These are phyloP conservation scores for Hymenoscyphus scutula DNA, from an alignment of 2,329 filamentous ascomycete species.

Conservation along the genomic window DNA sequence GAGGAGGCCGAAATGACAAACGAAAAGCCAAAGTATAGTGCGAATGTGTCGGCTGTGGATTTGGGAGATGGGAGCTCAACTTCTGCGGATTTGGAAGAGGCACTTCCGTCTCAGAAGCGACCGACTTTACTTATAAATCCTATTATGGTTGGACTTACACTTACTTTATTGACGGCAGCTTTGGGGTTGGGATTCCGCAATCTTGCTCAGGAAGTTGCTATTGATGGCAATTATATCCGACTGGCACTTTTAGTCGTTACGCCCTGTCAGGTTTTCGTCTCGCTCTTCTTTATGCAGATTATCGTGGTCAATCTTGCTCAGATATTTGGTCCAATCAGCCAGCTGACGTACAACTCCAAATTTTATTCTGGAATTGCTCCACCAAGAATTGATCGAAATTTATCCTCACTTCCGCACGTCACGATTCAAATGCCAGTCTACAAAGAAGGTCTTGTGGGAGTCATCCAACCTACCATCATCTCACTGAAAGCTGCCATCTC, in stretches of 20 bases:
- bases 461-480: conserved; percentile 55
- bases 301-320: conserved; percentile 50
- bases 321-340: conserved; percentile 49
- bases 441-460: conserved; percentile 47
- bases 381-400: conserved; percentile 39
- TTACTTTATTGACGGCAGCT: conserved; percentile 51
- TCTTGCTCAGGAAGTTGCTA: conserved; percentile 52
- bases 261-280: conserved; percentile 57
- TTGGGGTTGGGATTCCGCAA: conserved; percentile 56
- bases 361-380: conserved; percentile 38
- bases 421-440: conserved; percentile 51
- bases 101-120: conserved; percentile 40
- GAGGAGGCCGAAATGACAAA: conserved; percentile 36
- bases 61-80: conserved; percentile 29
- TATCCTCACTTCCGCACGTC: conserved; percentile 45
- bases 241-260: conserved; percentile 51
- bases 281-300: conserved; percentile 49
- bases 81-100: conserved; percentile 38
- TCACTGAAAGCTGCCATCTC: conserved; percentile 57
- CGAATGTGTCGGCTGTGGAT: conserved; percentile 22
- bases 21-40: conserved; percentile 24
- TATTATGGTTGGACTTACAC: conserved; percentile 50
- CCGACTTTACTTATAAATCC: conserved; percentile 55
- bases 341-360: conserved; percentile 45
- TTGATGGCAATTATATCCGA: conserved; percentile 53